Conservation (phyloP, 495 filamentous ascomycete species). For the Hypoxylon perforatum region DNA sequence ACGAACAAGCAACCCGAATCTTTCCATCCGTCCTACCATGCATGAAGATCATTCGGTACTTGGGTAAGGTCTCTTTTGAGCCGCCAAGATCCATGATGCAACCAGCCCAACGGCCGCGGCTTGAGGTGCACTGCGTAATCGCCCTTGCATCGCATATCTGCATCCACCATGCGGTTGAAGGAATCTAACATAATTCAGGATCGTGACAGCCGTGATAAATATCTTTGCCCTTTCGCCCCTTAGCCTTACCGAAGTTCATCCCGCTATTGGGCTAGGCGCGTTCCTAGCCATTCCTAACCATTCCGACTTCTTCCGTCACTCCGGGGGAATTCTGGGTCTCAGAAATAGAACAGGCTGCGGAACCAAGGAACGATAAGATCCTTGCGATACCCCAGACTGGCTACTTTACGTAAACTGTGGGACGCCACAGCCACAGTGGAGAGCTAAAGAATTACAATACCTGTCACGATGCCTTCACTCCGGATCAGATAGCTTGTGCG, state of each 20-base stretch:
- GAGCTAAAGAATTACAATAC: constrained; percentile 13
- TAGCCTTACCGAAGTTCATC: constrained; percentile 40
- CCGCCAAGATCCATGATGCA: constrained; percentile 34
- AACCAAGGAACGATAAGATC: constrained; percentile 25
- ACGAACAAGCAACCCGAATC: constrained; percentile 30
- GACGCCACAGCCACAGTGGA: constrained; percentile 29
- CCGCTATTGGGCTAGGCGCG: constrained; percentile 40
- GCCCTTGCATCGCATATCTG: constrained; percentile 43
- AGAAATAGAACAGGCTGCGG: constrained; percentile 8
- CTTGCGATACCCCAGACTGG: constrained; percentile 10
- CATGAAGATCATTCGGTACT: constrained; percentile 42
- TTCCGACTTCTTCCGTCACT: constrained; percentile 36
- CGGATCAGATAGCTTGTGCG: constrained; percentile 2
- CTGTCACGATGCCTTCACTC: constrained; percentile 26
- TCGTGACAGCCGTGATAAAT: constrained; percentile 11
- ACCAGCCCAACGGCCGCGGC: constrained; percentile 25
- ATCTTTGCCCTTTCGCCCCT: constrained; percentile 22
- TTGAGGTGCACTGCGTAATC: constrained; percentile 37
- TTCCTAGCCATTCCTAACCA: neutral
- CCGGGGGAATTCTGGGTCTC: constrained; percentile 15
- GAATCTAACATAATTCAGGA: constrained; percentile 16
- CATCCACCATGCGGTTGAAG: constrained; percentile 26
- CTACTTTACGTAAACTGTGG: constrained; percentile 31
- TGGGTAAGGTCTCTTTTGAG: constrained; percentile 41
- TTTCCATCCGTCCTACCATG: constrained; percentile 37